Conservation (phyloP, 1,284 basidiomycete genomes). For the Leccinum solheimii region DNA sequence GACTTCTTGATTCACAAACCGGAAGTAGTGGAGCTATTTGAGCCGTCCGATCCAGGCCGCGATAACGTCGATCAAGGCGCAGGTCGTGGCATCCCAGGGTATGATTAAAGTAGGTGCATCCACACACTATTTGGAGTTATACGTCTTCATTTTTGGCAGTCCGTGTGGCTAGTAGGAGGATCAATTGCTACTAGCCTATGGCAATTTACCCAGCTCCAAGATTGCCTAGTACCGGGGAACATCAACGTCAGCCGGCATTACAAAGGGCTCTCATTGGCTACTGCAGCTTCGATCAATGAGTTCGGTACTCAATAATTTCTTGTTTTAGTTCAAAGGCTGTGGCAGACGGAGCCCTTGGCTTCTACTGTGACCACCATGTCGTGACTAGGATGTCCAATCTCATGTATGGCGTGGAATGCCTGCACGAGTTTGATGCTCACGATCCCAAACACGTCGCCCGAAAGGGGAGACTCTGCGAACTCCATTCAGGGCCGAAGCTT, state of each 20-base stretch:
- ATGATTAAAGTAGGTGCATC: slow-evolving; percentile 53
- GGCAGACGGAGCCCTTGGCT: slow-evolving; percentile 77
- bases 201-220: slow-evolving; percentile 73
- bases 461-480: slow-evolving; percentile 64
- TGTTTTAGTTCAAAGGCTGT: slow-evolving; percentile 62
- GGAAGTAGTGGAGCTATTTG: slow-evolving; percentile 71
- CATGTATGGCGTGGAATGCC: slow-evolving; percentile 78
- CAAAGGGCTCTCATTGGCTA: slow-evolving; percentile 32
- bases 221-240: slow-evolving; percentile 53
- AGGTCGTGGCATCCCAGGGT: slow-evolving; percentile 65
- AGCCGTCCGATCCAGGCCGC: slow-evolving; percentile 73
- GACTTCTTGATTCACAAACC: slow-evolving; percentile 10
- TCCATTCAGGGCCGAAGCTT: slow-evolving; percentile 71
- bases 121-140: background rate
- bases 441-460: slow-evolving; percentile 67
- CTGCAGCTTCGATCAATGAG: background rate
- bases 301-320: slow-evolving; percentile 3
- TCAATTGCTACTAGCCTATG: slow-evolving; percentile 73
- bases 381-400: slow-evolving; percentile 74
- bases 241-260: slow-evolving; percentile 72
- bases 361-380: slow-evolving; percentile 80
- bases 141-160: slow-evolving; percentile 39
- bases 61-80: slow-evolving; percentile 63
- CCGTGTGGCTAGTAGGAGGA: slow-evolving; percentile 76
- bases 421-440: slow-evolving; percentile 62